Evolutionary conservation across 2,329 filamentous ascomycete genomes (phyloP).

Genomic region (Alternaria sp.): DNA sequence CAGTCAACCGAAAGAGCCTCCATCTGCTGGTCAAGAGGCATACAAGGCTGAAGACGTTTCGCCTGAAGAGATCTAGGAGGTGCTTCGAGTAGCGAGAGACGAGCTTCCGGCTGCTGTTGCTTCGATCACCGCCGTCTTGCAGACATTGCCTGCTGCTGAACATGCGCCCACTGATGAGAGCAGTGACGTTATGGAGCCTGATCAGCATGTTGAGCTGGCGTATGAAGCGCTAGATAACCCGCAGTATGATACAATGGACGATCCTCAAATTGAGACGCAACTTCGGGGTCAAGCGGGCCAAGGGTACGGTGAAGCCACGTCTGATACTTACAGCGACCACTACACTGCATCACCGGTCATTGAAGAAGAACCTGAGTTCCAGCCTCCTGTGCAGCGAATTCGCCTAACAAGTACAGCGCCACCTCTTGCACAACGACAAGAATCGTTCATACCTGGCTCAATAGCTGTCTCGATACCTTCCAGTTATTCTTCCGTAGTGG

Average conservation of each 20-base stretch:
- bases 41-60: background rate
- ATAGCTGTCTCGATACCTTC: background rate
- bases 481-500: background rate
- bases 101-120: constrained; percentile 1
- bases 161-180: background rate
- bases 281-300: background rate
- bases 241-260: background rate
- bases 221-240: background rate
- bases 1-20: background rate
- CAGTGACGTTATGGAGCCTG: background rate
- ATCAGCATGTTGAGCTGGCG: background rate
- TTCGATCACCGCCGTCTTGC: background rate
- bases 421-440: background rate
- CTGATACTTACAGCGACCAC: background rate
- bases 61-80: constrained; percentile 2
- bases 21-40: background rate
- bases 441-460: background rate
- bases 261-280: background rate
- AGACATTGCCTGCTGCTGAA: background rate
- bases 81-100: background rate
- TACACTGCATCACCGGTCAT: background rate
- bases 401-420: background rate
- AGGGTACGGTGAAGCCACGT: background rate
- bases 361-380: background rate
- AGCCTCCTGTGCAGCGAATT: background rate